Evolutionary conservation across 2,329 filamentous ascomycete genomes (phyloP).

Genomic region (Fusarium hainanense): DNA sequence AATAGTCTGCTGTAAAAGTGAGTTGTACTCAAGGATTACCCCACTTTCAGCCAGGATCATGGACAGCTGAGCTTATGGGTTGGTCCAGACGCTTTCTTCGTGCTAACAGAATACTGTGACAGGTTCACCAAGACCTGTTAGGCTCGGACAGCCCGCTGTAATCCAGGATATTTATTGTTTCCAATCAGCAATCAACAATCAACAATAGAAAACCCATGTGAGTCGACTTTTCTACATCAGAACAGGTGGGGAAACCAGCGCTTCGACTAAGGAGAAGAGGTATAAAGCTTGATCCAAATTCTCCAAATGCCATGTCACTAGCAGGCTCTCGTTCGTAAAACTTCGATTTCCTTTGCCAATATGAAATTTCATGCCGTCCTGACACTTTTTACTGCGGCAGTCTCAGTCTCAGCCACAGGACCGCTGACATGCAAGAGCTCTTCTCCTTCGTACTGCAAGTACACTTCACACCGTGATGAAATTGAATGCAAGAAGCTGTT

Average conservation of each 20-base stretch:
- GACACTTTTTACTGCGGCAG: not conserved
- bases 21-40: not conserved
- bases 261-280: not conserved
- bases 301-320: not conserved
- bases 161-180: not conserved
- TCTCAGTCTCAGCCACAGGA: not conserved
- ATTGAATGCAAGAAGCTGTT: not conserved
- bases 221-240: not conserved
- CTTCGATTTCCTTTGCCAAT: not conserved
- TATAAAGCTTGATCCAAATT: not conserved
- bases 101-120: not conserved
- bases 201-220: not conserved
- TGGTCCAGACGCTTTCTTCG: not conserved
- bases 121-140: not conserved
- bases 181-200: not conserved
- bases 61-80: not conserved
- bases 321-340: not conserved
- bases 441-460: not conserved
- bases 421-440: not conserved
- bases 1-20: not conserved
- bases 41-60: not conserved
- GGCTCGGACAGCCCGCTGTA: not conserved
- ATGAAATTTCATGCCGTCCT: not conserved
- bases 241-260: not conserved
- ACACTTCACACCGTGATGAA: not conserved